These are phyloP conservation scores for Torrubiella hemipterigena DNA, from an alignment of 2,329 filamentous ascomycete genomes.

Conservation along the genomic window DNA sequence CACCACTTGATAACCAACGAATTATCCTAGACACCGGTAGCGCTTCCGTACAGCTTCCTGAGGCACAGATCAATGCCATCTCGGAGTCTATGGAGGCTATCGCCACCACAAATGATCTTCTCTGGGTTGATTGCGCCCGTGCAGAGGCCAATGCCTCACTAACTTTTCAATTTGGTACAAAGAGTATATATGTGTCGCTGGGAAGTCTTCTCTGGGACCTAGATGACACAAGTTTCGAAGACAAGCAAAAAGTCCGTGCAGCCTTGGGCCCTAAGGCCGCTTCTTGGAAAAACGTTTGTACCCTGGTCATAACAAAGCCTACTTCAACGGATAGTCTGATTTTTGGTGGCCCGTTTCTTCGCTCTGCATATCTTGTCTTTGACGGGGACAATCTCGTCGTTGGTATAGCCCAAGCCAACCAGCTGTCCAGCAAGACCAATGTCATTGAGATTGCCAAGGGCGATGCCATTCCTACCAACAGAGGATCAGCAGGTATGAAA, in stretches of 20 bases:
- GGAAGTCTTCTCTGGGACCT: too few relatives aligned
- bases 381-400: slow-evolving; percentile 3
- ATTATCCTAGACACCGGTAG: not conserved
- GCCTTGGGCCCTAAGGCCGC: slow-evolving; percentile 3
- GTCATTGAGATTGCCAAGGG: slow-evolving; percentile 1
- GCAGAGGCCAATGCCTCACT: too few relatives aligned
- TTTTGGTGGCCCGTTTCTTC: slow-evolving; percentile 4
- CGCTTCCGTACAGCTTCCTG: not conserved
- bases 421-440: slow-evolving; percentile 1
- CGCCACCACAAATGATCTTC: too few relatives aligned
- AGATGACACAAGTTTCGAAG: too few relatives aligned
- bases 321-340: not conserved
- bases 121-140: too few relatives aligned
- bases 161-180: not conserved
- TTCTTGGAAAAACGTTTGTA: slow-evolving; percentile 1
- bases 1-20: too few relatives aligned
- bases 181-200: slow-evolving; percentile 1
- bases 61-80: not conserved
- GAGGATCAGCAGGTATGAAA: not conserved
- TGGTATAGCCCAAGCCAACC: slow-evolving; percentile 4
- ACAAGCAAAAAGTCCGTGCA: not conserved
- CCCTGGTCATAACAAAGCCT: not conserved
- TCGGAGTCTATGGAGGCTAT: too few relatives aligned
- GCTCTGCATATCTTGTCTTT: slow-evolving; percentile 4
- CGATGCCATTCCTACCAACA: not conserved